Evolutionary conservation across 2,329 filamentous ascomycete genomes (phyloP).

Genomic region (Aspergillus pseudoglaucus): DNA sequence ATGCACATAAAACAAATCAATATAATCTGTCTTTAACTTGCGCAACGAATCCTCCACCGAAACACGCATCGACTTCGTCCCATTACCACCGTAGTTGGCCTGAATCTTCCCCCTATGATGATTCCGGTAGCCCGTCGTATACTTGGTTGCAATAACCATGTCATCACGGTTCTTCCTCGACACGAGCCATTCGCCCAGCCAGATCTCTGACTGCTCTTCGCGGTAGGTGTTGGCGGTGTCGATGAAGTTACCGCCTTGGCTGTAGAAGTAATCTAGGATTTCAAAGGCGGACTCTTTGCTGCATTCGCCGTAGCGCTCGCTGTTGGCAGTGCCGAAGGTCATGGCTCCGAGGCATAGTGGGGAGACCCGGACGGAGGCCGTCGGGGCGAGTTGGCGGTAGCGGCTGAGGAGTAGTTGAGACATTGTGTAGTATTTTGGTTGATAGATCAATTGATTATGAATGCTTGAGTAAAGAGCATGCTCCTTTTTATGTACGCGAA

Average conservation of each 20-base stretch:
- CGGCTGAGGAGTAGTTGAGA: conserved; percentile 37
- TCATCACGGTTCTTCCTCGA: conserved; percentile 42
- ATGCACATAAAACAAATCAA: conserved; percentile 34
- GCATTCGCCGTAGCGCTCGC: conserved; percentile 32
- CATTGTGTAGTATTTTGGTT: not conserved
- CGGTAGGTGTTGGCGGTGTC: conserved; percentile 50
- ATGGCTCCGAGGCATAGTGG: conserved; percentile 50
- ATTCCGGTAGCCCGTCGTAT: conserved; percentile 23
- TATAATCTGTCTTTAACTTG: conserved; percentile 30
- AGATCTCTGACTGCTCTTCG: conserved; percentile 43
- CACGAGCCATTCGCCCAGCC: conserved; percentile 50
- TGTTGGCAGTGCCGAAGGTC: conserved; percentile 47
- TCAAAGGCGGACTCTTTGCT: conserved; percentile 44
- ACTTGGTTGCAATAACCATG: conserved; percentile 53
- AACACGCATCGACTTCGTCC: conserved; percentile 23
- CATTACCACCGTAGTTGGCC: conserved; percentile 38
- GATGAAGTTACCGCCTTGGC: conserved; percentile 49
- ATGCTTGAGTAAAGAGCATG: too few relatives aligned
- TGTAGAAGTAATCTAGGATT: conserved; percentile 46
- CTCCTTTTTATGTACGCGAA: not conserved
- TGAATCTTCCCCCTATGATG: conserved; percentile 14
- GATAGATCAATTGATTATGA: not conserved
- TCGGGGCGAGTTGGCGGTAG: conserved; percentile 47
- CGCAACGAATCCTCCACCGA: conserved; percentile 21
- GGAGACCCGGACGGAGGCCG: conserved; percentile 47